Percentiles rank a stretch among this genome's conserved stretches.
Conservation (phyloP, 257 asterid genomes). For the Apocynum venetum region DNA sequence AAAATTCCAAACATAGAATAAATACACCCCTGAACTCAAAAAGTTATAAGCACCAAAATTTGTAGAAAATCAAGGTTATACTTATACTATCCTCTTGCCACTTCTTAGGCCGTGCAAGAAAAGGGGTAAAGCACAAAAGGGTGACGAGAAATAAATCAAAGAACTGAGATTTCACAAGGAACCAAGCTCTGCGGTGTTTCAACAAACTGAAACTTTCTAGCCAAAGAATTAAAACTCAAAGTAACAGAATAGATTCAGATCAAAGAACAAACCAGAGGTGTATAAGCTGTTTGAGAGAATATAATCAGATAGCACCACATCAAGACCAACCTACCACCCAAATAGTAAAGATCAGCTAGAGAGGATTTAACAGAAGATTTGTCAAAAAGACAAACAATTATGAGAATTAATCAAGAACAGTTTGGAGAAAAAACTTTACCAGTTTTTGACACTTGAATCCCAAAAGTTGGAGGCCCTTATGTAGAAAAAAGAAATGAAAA, state of each 20-base stretch:
- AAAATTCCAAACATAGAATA: conserved; percentile 25
- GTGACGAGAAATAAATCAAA: conserved; percentile 23
- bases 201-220: conserved; percentile 22
- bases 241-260: conserved; percentile 37
- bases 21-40: conserved; percentile 6
- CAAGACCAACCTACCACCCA: conserved; percentile 24
- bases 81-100: background rate
- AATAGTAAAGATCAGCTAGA: conserved; percentile 26
- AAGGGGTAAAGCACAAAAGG: conserved; percentile 26
- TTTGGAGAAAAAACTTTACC: conserved; percentile 20
- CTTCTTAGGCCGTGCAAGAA: conserved; percentile 21
- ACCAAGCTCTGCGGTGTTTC: conserved; percentile 22
- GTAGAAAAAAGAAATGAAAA: conserved; percentile 4
- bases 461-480: conserved; percentile 32
- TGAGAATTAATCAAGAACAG: conserved; percentile 25
- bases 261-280: conserved; percentile 26
- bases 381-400: conserved; percentile 22
- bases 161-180: conserved; percentile 33
- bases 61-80: conserved; percentile 2
- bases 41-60: conserved; percentile 14
- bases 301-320: conserved; percentile 17
- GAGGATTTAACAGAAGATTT: conserved; percentile 21
- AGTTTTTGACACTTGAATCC: conserved; percentile 30
- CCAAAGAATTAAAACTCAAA: conserved; percentile 19
- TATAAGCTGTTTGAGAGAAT: conserved; percentile 10